Base-by-base conservation (phyloP, 2,329 filamentous ascomycete species). In the Gnomoniopsis smithogilvyi region DNA sequence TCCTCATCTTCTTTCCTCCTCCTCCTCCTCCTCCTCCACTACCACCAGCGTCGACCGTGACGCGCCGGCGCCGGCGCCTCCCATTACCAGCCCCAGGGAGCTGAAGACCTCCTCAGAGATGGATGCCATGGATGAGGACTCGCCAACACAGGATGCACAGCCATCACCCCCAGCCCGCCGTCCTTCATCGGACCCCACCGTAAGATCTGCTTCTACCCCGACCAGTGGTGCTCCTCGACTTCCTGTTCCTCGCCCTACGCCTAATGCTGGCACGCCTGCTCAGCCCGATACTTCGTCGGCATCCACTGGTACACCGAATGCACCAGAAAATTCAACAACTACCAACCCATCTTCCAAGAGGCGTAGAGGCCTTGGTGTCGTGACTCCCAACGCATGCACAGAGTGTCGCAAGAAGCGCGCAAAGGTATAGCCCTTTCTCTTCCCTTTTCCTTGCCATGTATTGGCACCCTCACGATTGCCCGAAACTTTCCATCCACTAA, bases 341-440 rank as follows among this genome's bases (percentile, higher is more conserved):
- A 59, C 58, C 33, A 38, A 67, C 26, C 58, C 65, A 33, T 59
- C 67, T 24, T 79, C 80, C 3, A 85, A 84, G 67, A 74, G 82
- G 17, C 76, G 79, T 51, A 77, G 83, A 51, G 83, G 82, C 1
- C 66, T 82, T 3, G 83, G 83, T 19, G 72, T 84, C 1, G 81
- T 85, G 14, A 85, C 83, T 4, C 80, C 81, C 46, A 85, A 85
- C 69, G 83, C 83, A 24, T 85, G 83, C 67, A 85, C 80, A 19
- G 83, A 85, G 67, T 85, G 83, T 65, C 79, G 82, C 56, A 85
- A 85, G 72, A 85, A 85, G 70, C 81, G 83, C 59, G 82, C 83
- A 64, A 85, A 85, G 78, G 82, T 83, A 72, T 36, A 71, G 58
- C 19, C 17, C n/a, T 36, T 36, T 17, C 36, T 38, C 7, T 43